Evolutionary conservation across 2,329 filamentous ascomycete genomes (phyloP).

Genomic region (Penicillium sp.): DNA sequence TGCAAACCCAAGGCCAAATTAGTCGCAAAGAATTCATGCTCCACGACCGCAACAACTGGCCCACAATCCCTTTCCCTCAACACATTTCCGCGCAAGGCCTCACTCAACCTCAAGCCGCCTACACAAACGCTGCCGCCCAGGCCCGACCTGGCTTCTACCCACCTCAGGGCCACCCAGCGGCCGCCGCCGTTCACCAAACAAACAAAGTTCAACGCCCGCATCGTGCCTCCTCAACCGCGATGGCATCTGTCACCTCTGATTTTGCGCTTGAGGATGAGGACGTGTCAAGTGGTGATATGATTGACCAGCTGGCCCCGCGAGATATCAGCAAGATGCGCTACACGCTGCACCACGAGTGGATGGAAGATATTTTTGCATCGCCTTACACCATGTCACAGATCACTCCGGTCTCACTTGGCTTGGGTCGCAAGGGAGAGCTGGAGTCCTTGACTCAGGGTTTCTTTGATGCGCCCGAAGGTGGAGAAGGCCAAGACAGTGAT

Average conservation of each 20-base stretch:
- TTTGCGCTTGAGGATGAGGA: slow-evolving; percentile 79
- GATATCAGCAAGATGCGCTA: slow-evolving; percentile 88
- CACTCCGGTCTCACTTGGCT: slow-evolving; percentile 78
- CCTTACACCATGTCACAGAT: slow-evolving; percentile 86
- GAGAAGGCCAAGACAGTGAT: slow-evolving; percentile 31
- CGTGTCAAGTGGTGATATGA: slow-evolving; percentile 79
- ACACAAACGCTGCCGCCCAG: slow-evolving; percentile 33
- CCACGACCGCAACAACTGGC: slow-evolving; percentile 86
- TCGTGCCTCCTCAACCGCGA: slow-evolving; percentile 41
- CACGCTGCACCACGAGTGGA: slow-evolving; percentile 96
- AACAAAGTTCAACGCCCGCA: slow-evolving; percentile 44
- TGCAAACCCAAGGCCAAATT: slow-evolving; percentile 76
- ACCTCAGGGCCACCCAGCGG: slow-evolving; percentile 30
- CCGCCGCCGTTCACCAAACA: slow-evolving; percentile 31
- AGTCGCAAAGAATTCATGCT: slow-evolving; percentile 93
- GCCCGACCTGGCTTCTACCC: slow-evolving; percentile 40
- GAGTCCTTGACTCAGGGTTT: slow-evolving; percentile 80
- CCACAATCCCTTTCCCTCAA: slow-evolving; percentile 71
- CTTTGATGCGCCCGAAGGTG: slow-evolving; percentile 61
- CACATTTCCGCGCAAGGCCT: slow-evolving; percentile 53
- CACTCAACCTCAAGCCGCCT: slow-evolving; percentile 49
- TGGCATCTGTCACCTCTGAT: slow-evolving; percentile 44
- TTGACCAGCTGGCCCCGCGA: slow-evolving; percentile 84
- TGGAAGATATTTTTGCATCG: slow-evolving; percentile 94
- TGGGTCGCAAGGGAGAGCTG: slow-evolving; percentile 82